phyloP scores from a whole-genome alignment of 768 basidiomycete genomes.

The Xanthoconium stramineum region DNA sequence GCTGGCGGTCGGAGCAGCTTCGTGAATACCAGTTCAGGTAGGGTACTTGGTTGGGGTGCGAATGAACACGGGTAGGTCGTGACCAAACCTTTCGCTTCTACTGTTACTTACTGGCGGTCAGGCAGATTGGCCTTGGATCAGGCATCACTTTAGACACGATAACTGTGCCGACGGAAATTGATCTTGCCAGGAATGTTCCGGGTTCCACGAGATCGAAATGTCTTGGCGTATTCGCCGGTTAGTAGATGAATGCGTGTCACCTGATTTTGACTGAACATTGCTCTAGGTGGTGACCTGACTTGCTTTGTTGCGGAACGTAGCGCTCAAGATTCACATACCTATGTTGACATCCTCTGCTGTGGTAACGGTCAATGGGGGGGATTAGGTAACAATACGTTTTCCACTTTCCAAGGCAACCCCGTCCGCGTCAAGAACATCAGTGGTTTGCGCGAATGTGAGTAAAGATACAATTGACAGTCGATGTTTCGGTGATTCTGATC shows the following conservation, averaged over 20 bases:
- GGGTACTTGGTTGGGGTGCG: constrained; percentile 86
- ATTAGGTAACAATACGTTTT: constrained; percentile 60
- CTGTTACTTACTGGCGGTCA: constrained; percentile 25
- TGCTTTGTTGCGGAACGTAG: constrained; percentile 70
- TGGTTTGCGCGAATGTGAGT: constrained; percentile 81
- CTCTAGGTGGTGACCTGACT: constrained; percentile 67
- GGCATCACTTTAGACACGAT: constrained; percentile 63
- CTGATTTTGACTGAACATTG: not conserved
- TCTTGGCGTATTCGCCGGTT: constrained; percentile 62
- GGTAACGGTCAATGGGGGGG: constrained; percentile 86
- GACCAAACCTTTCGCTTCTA: not conserved
- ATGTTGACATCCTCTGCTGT: constrained; percentile 64
- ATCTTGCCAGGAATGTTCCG: constrained; percentile 60
- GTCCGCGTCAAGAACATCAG: constrained; percentile 75
- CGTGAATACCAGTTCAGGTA: constrained; percentile 61
- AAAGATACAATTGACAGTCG: not conserved
- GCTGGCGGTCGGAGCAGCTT: constrained; percentile 75
- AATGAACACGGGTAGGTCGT: constrained; percentile 73
- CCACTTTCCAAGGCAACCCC: constrained; percentile 68
- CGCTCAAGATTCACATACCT: constrained; percentile 32
- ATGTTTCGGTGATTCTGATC: constrained; percentile 6
- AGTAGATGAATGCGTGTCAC: constrained; percentile 7
- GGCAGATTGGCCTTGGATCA: constrained; percentile 79
- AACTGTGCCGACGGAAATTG: constrained; percentile 80
- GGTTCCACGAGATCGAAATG: constrained; percentile 55